Percentiles rank a stretch among this genome's conserved stretches.
Conservation (phyloP, 768 basidiomycete species). For the Lactifluus hygrophoroides region DNA sequence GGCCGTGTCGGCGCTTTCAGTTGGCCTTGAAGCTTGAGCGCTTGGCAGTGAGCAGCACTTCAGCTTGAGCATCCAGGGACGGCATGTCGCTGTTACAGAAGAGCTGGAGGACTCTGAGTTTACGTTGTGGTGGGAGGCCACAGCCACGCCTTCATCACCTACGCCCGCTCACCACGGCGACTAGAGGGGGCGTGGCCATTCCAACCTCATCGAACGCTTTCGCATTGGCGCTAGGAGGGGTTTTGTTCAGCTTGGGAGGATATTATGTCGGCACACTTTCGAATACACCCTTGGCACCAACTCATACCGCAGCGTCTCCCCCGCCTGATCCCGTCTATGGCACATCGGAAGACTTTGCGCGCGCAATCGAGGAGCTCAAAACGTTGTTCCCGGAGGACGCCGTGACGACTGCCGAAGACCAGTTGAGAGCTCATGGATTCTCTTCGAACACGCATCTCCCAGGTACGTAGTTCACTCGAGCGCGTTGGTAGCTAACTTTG, state of each 20-base stretch:
- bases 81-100: slow-evolving; percentile 1
- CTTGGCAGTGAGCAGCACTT: no score
- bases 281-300: neutral
- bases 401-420: slow-evolving; percentile 21
- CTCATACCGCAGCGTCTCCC: neutral
- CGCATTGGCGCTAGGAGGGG: slow-evolving; percentile 1
- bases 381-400: slow-evolving; percentile 1
- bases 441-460: slow-evolving; percentile 22
- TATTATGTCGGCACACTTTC: slow-evolving; percentile 10
- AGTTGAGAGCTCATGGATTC: slow-evolving; percentile 24
- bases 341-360: slow-evolving; percentile 23
- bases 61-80: no score
- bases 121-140: neutral
- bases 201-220: neutral
- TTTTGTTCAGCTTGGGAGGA: slow-evolving; percentile 5
- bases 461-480: slow-evolving; percentile 10
- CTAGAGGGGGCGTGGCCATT: neutral
- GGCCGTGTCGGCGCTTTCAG: no score
- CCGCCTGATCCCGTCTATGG: slow-evolving; percentile 20
- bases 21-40: no score
- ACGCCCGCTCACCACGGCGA: neutral
- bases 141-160: no score
- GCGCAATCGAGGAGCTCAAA: slow-evolving; percentile 25
- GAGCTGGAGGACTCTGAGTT: neutral
- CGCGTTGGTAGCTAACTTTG: neutral